Evolutionary conservation across 306 rosid genomes (phyloP).

Genomic region (Carpinus viminea): DNA sequence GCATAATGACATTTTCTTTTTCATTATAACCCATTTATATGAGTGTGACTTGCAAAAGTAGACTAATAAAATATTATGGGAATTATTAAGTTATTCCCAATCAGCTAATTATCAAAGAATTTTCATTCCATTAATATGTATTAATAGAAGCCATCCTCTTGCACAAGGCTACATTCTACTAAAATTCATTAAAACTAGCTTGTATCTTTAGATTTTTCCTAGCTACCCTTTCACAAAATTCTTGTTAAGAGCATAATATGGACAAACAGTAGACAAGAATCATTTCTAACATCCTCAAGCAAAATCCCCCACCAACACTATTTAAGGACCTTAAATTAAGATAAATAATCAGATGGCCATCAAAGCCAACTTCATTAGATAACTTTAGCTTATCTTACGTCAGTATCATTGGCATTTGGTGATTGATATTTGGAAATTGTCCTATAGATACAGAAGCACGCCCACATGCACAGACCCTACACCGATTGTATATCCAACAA

Average conservation of each 20-base stretch:
- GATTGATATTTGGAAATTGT: background rate
- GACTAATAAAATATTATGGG: background rate
- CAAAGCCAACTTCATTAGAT: background rate
- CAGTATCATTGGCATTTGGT: background rate
- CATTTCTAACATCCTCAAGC: background rate
- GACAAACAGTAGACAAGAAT: background rate
- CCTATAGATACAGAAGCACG: background rate
- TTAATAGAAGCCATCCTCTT: background rate
- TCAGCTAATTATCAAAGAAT: background rate
- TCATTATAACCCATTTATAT: too few relatives aligned
- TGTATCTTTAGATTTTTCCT: background rate
- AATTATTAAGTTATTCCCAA: background rate
- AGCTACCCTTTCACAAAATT: background rate
- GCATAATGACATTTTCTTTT: too few relatives aligned
- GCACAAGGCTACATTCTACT: background rate
- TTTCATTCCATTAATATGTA: too few relatives aligned
- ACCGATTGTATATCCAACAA: constrained; percentile 1
- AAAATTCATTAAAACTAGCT: background rate
- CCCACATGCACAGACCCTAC: background rate
- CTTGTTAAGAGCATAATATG: background rate
- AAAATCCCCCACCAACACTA: background rate
- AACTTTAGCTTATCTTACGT: constrained; percentile 6
- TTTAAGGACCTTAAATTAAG: background rate
- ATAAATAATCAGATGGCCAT: background rate
- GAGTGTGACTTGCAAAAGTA: background rate